These are phyloP conservation scores for Fusarium paranaense DNA, from an alignment of 2,329 filamentous ascomycete genomes.

Conservation along the genomic window DNA sequence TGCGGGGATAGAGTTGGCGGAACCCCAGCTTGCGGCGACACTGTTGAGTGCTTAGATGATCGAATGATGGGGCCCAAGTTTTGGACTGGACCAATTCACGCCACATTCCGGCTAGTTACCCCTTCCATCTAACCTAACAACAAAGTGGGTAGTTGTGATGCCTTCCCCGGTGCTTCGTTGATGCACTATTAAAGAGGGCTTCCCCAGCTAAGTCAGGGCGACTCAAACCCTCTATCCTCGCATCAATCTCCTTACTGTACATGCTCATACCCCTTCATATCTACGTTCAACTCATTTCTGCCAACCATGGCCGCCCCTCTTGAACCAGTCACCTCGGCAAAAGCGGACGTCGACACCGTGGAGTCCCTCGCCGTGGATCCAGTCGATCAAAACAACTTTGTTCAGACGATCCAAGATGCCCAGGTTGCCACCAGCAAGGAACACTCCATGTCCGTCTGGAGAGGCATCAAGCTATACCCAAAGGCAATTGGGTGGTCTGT, in stretches of 20 bases:
- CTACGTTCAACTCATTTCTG: background rate
- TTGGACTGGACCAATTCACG: background rate
- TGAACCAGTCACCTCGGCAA: background rate
- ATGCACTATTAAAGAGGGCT: background rate
- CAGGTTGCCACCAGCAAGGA: conserved; percentile 17
- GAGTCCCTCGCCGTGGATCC: background rate
- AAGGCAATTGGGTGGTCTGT: background rate
- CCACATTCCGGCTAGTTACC: background rate
- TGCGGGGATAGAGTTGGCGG: background rate
- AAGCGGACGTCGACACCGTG: background rate
- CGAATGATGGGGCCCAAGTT: background rate
- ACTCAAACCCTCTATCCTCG: background rate
- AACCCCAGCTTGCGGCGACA: background rate
- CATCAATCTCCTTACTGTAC: background rate
- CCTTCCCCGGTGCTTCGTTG: background rate
- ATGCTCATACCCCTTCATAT: background rate
- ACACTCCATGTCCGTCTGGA: conserved; percentile 49
- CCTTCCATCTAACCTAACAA: too few species aligned
- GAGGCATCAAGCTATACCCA: conserved; percentile 9
- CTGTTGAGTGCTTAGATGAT: background rate
- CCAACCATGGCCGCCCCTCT: background rate
- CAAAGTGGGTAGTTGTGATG: background rate
- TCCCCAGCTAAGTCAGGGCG: background rate
- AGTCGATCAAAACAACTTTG: background rate
- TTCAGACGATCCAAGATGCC: conserved; percentile 12